A percentile compares a stretch with the other conserved stretches of the same genome.
Conservation (phyloP, 2,329 filamentous ascomycete species). For the Diaporthe nobilis region DNA sequence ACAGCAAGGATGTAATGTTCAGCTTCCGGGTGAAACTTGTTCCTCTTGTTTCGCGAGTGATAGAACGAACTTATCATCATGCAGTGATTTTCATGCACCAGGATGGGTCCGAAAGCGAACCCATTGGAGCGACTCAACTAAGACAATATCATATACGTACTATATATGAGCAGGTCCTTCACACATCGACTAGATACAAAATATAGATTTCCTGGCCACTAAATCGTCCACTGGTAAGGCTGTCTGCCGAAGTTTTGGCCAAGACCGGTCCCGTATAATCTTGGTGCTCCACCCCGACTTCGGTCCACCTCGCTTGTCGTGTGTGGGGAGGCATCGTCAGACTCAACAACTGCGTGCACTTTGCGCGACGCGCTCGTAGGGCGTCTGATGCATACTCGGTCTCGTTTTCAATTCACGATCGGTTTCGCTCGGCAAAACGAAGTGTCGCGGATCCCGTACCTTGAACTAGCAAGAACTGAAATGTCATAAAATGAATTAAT, state of each 20-base stretch:
- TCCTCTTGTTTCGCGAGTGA: background rate
- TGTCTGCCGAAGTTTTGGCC: slow-evolving; percentile 16
- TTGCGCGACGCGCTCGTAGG: background rate
- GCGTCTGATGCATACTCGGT: background rate
- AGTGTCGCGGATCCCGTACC: too few species aligned
- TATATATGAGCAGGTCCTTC: too few species aligned
- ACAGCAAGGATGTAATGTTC: background rate
- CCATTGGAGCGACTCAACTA: background rate
- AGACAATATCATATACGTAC: background rate
- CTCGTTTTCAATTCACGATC: background rate
- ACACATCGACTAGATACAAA: background rate
- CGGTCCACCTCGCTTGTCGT: background rate
- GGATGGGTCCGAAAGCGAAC: background rate
- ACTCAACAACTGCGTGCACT: background rate
- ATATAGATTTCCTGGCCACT: background rate
- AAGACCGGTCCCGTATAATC: background rate
- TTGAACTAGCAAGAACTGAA: background rate
- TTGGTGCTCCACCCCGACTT: slow-evolving; percentile 17
- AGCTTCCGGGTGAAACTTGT: background rate
- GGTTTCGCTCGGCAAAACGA: too few species aligned
- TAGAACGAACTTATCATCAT: background rate
- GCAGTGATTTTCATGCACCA: background rate
- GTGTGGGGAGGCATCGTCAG: background rate
- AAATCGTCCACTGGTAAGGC: background rate
- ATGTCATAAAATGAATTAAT: background rate